Evolutionary conservation across 1,284 basidiomycete species (phyloP).

Genomic region (Entoloma clypeatum): DNA sequence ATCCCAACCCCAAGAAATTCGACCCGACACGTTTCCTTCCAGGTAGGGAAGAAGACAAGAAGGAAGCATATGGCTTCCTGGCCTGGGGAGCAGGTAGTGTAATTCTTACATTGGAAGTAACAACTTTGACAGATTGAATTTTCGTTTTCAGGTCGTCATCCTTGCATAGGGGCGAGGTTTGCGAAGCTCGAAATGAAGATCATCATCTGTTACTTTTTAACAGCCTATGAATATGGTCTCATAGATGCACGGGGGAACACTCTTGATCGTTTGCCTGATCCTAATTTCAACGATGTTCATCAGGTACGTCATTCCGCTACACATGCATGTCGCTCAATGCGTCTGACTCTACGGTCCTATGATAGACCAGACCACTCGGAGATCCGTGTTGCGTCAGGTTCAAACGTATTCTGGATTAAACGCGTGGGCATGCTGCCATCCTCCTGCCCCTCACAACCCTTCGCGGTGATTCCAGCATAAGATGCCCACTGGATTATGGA

Average conservation of each 20-base stretch:
- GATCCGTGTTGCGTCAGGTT: constrained; percentile 26
- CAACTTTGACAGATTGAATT: too few species aligned
- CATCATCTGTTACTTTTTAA: constrained; percentile 29
- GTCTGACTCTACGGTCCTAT: not conserved
- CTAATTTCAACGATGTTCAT: constrained; percentile 28
- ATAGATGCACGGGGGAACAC: constrained; percentile 27
- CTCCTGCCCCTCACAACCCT: too few species aligned
- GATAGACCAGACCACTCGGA: constrained; percentile 25
- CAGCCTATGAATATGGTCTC: constrained; percentile 30
- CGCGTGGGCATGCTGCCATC: too few species aligned
- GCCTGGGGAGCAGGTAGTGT: constrained; percentile 37
- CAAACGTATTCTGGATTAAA: constrained; percentile 19
- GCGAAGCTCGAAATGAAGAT: constrained; percentile 38
- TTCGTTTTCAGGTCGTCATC: constrained; percentile 28
- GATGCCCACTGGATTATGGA: too few species aligned
- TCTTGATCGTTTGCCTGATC: constrained; percentile 21
- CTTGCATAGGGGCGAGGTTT: constrained; percentile 32
- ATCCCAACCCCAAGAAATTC: constrained; percentile 31
- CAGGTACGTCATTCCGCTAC: not conserved
- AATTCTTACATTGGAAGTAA: too few species aligned
- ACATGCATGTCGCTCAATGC: not conserved
- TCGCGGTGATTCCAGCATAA: too few species aligned
- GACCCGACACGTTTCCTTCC: constrained; percentile 30
- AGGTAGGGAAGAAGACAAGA: constrained; percentile 29
- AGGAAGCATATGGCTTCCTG: constrained; percentile 27